Base-by-base conservation (phyloP, 345 rosid species). In the Murraya paniculata region DNA sequence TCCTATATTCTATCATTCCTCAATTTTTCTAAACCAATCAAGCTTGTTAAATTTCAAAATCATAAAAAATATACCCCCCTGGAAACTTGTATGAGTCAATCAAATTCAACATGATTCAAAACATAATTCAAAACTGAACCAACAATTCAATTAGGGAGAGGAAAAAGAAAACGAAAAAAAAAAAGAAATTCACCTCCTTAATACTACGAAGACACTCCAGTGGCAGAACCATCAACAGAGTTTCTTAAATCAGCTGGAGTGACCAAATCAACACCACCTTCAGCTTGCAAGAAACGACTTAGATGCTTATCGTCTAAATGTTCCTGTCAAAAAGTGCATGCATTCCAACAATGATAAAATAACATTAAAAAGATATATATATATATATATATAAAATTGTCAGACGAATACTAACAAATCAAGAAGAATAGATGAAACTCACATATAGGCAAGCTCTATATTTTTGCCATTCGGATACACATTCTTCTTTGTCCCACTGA, bases 381-480 rank as follows among this genome's bases (percentile, higher is more conserved):
- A 64, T 9, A 2, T 70, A 24, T 68, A 13, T 2, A 28, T 65
- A 11, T 30, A 64, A 2, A 2, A 33, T 18, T 35, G 22, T 18
- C 24, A 73, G 21, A 27, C 4, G 59, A 66, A 64, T 24, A 33
- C 21, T 14, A 53, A 6, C 57, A 58, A 80, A 18, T 33, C 5
- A 77, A 68, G 25, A 6, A 60, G 48, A 62, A 50, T 39, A 69
- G 55, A 68, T 68, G 65, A 56, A 58, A 75, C 45, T 38, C 88
- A 95, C 98, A 80, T 93, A 86, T 68, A 95, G 91, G 80, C 98
- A 95, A 55, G 86, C 91, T 82, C 90, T 86, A 85, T 95, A 93
- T 64, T 92, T 90, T 58, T 88, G 74, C 97, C 97, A 95, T 84
- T 93, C 95, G 16, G 81, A 83, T 58, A 81, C 82, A 73, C 97